Evolutionary conservation across 1,284 basidiomycete species (phyloP), one percentile per base, ranked within the genome.

Genomic region (Ganoderma lingzhi): DNA sequence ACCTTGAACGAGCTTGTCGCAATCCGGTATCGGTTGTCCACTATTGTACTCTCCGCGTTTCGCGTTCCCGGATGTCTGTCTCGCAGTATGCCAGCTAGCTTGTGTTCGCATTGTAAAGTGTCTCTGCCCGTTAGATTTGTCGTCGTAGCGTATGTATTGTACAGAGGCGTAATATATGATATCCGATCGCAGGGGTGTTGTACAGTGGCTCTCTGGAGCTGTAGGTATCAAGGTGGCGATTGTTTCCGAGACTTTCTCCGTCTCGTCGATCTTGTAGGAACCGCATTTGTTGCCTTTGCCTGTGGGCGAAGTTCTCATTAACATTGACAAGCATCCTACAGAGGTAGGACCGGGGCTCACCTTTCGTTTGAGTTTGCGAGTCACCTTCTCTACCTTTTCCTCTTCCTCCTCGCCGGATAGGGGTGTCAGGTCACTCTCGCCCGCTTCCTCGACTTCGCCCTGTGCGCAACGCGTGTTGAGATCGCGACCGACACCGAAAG

Each of bases 361-460:
- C 75, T 78, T 78, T 23, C 76, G 74, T 67, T 76, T 76, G 30
- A 65, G 62, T 30, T 67, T 71, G 23, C 69, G 69, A 1, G 64
- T 61, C 30, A 70, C 65, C 15, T 65, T 71, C 66, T 63, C 41
- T 1, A 68, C 64, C 51, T 69, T 69, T 30, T 58, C 68, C 12
- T 73, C 73, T 15, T 78, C 53, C 42, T 63, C 78, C 17, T 74
- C 70, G 2, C 72, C 78, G 12, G 79, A 78, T 5, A 81, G 70
- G 15, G 78, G 77, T 2, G 79, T 82, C 17, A 82, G 70, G 66
- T 80, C 79, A 64, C 81, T 81, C 51, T 81, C 80, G 14, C 71
- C 72, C 14, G 65, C 76, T 64, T 70, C 65, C 1, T 64, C 69
- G 6, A n/a, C 59, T 17, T 72, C 41, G 41, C 32, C 45, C 61